Evolutionary conservation across 306 rosid species (phyloP).

Genomic region (Nissolia schottii): DNA sequence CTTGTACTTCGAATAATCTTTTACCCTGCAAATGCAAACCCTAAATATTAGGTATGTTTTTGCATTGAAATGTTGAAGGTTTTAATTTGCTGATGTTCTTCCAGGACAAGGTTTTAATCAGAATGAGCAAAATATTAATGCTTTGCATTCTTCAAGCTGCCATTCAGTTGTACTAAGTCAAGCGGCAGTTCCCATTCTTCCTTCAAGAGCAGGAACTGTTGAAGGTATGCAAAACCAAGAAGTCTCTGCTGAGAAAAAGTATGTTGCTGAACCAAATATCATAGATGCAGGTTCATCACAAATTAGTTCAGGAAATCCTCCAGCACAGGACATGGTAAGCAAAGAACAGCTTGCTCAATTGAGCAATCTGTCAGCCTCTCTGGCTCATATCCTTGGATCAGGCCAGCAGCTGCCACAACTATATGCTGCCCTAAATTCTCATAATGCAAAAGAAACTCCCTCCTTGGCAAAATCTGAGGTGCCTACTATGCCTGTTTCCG

Average conservation of each 20-base stretch:
- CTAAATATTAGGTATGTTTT: constrained; percentile 32
- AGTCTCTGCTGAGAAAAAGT: constrained; percentile 44
- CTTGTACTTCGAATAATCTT: constrained; percentile 35
- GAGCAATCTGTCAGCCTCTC: constrained; percentile 69
- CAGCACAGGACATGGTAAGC: constrained; percentile 44
- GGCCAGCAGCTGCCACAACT: constrained; percentile 74
- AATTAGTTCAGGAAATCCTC: constrained; percentile 40
- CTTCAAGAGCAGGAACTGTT: constrained; percentile 40
- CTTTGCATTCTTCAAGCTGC: constrained; percentile 35
- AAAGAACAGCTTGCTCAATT: constrained; percentile 61
- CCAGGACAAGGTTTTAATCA: constrained; percentile 47
- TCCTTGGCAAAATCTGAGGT: constrained; percentile 47
- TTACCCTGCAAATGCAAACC: constrained; percentile 15
- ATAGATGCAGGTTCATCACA: constrained; percentile 47
- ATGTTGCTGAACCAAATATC: constrained; percentile 33
- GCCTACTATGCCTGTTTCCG: constrained; percentile 40
- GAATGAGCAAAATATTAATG: constrained; percentile 36
- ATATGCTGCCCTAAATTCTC: constrained; percentile 68
- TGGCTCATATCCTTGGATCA: constrained; percentile 75
- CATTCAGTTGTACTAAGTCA: constrained; percentile 48
- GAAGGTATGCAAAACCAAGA: constrained; percentile 41
- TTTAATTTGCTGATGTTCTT: constrained; percentile 21
- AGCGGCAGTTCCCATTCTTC: constrained; percentile 38
- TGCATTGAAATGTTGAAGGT: constrained; percentile 34
- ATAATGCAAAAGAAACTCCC: constrained; percentile 33